Evolutionary conservation across 192 early-diverging fungal species (phyloP).

Genomic region (Coemansia umbellata): DNA sequence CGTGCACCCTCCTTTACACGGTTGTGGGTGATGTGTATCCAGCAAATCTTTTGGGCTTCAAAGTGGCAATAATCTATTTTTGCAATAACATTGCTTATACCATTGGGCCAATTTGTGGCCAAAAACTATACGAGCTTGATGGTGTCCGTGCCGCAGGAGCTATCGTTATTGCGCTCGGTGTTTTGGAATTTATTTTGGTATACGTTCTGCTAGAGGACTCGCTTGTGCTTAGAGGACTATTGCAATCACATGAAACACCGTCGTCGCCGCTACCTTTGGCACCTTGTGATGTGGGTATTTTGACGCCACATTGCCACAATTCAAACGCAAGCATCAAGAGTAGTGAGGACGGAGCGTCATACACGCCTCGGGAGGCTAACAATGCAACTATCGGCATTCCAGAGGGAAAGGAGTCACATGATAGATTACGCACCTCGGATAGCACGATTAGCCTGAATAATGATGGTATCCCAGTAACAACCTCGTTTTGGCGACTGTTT

Average conservation of each 20-base stretch:
- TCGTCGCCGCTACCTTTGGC: background rate
- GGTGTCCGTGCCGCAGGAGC: conserved; percentile 17
- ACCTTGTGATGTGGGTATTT: too few species aligned
- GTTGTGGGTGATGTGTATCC: conserved; percentile 36
- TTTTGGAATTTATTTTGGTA: conserved; percentile 17
- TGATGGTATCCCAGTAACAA: background rate
- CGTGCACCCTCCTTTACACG: conserved; percentile 28
- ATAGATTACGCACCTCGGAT: background rate
- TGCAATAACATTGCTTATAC: conserved; percentile 36
- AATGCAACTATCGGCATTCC: background rate
- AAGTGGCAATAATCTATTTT: conserved; percentile 24
- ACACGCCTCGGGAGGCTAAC: background rate
- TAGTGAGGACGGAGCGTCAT: background rate
- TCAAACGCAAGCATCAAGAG: background rate
- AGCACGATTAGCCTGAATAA: background rate
- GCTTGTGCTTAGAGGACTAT: conserved; percentile 1
- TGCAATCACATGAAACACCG: background rate
- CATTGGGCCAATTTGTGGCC: conserved; percentile 27
- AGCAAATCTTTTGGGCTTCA: conserved; percentile 31
- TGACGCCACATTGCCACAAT: too few species aligned
- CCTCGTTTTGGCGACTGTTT: conserved; percentile 17
- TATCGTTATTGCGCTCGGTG: conserved; percentile 26
- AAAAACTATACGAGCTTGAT: conserved; percentile 15
- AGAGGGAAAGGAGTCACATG: background rate
- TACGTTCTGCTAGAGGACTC: conserved; percentile 19